Evolutionary conservation across 2,329 filamentous ascomycete species (phyloP).

Genomic region (Niveomyces coronatus): DNA sequence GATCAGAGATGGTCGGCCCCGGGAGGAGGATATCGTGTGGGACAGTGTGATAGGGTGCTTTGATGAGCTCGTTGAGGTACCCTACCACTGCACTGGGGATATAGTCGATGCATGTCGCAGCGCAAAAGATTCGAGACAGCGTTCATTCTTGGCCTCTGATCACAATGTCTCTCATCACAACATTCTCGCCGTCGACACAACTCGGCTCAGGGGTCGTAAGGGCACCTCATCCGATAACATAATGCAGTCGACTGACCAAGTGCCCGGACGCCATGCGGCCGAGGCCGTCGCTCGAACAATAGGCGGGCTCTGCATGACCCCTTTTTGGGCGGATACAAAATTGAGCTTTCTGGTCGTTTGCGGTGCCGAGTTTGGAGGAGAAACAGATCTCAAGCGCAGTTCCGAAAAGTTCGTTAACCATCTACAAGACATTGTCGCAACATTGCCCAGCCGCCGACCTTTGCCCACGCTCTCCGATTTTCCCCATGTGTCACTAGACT

Average conservation of each 20-base stretch:
- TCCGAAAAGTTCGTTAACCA: background rate
- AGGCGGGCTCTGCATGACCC: conserved; percentile 4
- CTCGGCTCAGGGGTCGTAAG: background rate
- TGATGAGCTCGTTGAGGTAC: conserved; percentile 7
- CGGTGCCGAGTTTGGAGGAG: conserved; percentile 3
- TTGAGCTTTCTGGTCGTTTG: conserved; percentile 6
- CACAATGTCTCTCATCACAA: background rate
- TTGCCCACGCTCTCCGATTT: conserved; percentile 2
- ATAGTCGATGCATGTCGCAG: conserved; percentile 2
- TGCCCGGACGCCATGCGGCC: background rate
- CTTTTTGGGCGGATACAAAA: conserved; percentile 5
- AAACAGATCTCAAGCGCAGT: background rate
- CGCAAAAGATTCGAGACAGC: conserved; percentile 6
- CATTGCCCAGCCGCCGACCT: background rate
- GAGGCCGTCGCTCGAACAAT: conserved; percentile 3
- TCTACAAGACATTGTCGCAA: background rate
- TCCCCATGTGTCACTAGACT: conserved; percentile 4
- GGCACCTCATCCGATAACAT: conserved; percentile 1
- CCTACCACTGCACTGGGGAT: conserved; percentile 6
- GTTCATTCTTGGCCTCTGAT: conserved; percentile 1
- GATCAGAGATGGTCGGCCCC: conserved; percentile 7
- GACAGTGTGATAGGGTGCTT: conserved; percentile 7
- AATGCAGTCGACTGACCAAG: conserved; percentile 2
- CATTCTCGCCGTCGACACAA: conserved; percentile 6
- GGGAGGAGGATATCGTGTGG: conserved; percentile 1